These are phyloP conservation scores for Penicillium herquei DNA, from an alignment of 495 filamentous ascomycete species.

Conservation along the genomic window DNA sequence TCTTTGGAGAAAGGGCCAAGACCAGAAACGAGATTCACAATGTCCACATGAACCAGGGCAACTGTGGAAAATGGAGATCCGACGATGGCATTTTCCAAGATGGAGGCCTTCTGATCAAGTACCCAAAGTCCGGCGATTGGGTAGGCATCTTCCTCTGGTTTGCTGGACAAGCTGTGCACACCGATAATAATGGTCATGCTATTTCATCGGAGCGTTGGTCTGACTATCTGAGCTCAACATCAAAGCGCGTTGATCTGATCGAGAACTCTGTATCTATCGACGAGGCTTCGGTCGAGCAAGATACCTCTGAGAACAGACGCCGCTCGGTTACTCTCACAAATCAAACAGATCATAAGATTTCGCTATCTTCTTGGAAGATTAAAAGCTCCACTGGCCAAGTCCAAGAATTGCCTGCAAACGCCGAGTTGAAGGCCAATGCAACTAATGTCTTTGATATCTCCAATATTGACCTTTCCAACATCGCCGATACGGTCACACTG, in stretches of 20 bases:
- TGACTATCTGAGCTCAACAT: not conserved
- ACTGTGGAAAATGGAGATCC: constrained; percentile 2
- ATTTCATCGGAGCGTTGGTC: not conserved
- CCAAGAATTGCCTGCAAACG: not conserved
- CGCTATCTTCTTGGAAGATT: not conserved
- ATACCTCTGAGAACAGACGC: not conserved
- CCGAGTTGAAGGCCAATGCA: not conserved
- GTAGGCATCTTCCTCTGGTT: not conserved
- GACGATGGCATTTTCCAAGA: not conserved
- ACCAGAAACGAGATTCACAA: constrained; percentile 30
- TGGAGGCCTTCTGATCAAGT: not conserved
- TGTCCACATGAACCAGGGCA: constrained; percentile 44
- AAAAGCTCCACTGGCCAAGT: not conserved
- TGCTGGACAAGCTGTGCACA: not conserved
- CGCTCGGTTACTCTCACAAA: not conserved
- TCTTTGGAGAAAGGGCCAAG: constrained; percentile 24
- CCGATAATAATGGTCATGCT: not conserved
- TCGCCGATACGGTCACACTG: not conserved
- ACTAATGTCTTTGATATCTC: not conserved
- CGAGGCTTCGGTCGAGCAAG: not conserved
- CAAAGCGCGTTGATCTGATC: not conserved
- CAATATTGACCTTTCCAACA: not conserved
- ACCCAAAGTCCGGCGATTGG: not conserved
- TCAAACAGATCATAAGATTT: not conserved
- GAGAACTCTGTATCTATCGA: not conserved